A percentile compares a stretch with the other conserved stretches of the same genome.
Evolutionary conservation across 2,329 filamentous ascomycete species (phyloP).

Genomic region (Nemania serpens): DNA sequence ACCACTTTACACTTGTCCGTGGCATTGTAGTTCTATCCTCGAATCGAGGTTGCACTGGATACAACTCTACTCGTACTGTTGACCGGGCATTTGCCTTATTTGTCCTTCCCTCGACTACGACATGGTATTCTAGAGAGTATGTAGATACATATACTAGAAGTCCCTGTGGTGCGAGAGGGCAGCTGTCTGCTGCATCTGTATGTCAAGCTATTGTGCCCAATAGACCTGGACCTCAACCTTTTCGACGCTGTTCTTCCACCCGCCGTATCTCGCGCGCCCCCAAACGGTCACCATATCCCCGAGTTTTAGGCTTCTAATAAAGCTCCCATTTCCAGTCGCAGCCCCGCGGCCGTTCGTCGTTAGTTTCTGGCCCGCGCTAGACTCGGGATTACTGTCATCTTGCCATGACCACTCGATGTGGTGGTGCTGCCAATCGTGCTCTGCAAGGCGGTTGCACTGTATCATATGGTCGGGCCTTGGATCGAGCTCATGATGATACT

Average conservation of each 20-base stretch:
- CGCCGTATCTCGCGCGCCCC: slow-evolving; percentile 61
- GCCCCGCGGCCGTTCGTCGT: slow-evolving; percentile 53
- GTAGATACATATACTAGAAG: background rate
- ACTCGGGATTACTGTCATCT: slow-evolving; percentile 53
- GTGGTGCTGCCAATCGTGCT: slow-evolving; percentile 45
- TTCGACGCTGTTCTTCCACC: slow-evolving; percentile 58
- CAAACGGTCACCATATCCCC: slow-evolving; percentile 67
- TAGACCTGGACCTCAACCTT: slow-evolving; percentile 60
- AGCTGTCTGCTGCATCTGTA: background rate
- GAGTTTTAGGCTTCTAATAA: slow-evolving; percentile 59
- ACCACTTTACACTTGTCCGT: too few relatives aligned
- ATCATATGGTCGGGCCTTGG: slow-evolving; percentile 48
- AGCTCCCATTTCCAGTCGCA: slow-evolving; percentile 57
- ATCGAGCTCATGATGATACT: slow-evolving; percentile 47
- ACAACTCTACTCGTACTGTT: too few relatives aligned
- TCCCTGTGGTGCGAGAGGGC: too few relatives aligned
- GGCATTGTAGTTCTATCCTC: too few relatives aligned
- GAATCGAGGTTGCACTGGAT: too few relatives aligned
- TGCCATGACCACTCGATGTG: slow-evolving; percentile 58
- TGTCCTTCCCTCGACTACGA: too few relatives aligned
- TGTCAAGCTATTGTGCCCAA: slow-evolving; percentile 49
- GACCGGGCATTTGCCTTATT: too few relatives aligned
- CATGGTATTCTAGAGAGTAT: background rate
- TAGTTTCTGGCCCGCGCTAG: slow-evolving; percentile 46
- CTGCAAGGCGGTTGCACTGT: slow-evolving; percentile 52